These are phyloP conservation scores for Mesembryanthemum crystallinum DNA, from an alignment of 148 eudicot genomes.

Conservation along the genomic window DNA sequence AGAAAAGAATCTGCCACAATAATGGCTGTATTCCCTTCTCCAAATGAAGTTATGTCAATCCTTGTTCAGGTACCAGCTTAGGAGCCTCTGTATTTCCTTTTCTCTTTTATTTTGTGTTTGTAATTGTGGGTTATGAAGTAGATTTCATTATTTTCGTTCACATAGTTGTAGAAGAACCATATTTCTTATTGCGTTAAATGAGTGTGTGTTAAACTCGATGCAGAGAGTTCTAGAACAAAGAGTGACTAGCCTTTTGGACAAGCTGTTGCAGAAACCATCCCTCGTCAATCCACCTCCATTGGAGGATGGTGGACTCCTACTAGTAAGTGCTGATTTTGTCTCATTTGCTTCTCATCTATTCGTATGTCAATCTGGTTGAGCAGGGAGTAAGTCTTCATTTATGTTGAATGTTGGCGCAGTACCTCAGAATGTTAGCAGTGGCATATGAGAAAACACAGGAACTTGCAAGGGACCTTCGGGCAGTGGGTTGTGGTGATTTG, in stretches of 20 bases:
- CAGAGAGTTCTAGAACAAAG: conserved; percentile 98
- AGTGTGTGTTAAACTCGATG: conserved; percentile 27
- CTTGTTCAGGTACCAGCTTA: conserved; percentile 78
- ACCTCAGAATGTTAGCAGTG: conserved; percentile 97
- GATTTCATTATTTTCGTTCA: neutral
- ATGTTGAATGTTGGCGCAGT: conserved; percentile 47
- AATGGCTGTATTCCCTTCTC: conserved; percentile 96
- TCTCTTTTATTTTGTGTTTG: conserved; percentile 2
- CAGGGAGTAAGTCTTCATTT: neutral
- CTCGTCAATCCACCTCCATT: conserved; percentile 80
- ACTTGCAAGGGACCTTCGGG: conserved; percentile 84
- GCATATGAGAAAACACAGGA: conserved; percentile 98
- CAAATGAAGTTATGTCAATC: conserved; percentile 97
- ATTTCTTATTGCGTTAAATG: conserved; percentile 9
- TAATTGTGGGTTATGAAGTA: neutral
- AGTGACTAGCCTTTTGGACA: conserved; percentile 89
- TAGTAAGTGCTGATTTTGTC: conserved; percentile 53
- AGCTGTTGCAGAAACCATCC: conserved; percentile 80
- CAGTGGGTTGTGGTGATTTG: conserved; percentile 98
- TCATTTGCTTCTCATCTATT: conserved; percentile 15
- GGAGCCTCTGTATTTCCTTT: neutral
- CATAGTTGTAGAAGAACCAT: neutral
- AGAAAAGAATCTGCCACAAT: conserved; percentile 97
- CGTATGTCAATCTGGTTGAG: neutral
- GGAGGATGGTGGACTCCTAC: conserved; percentile 86